Conservation (phyloP, 345 rosid species). For the Syzygium jambos region DNA sequence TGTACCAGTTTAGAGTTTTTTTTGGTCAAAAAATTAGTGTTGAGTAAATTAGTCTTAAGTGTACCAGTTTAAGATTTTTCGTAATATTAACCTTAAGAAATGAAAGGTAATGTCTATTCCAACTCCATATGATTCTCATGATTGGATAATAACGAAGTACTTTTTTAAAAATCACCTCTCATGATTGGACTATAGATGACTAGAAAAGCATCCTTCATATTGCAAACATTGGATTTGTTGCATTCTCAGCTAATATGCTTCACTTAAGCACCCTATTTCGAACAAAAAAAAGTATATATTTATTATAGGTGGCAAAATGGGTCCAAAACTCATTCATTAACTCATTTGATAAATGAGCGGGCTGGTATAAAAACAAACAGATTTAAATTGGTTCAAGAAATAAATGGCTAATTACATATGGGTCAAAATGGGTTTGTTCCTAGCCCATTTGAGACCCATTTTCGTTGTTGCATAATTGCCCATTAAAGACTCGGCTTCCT, state of each 20-base stretch:
- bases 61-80: background rate
- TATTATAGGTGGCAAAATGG: background rate
- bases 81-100: background rate
- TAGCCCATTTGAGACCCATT: background rate
- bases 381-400: background rate
- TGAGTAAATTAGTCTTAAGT: background rate
- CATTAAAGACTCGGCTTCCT: constrained; percentile 27
- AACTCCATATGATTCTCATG: no score
- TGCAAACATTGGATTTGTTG: background rate
- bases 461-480: background rate
- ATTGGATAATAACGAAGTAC: no score
- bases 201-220: background rate
- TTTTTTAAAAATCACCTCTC: background rate
- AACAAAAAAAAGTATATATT: background rate
- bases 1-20: no score
- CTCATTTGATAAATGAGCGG: background rate
- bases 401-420: background rate
- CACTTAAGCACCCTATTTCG: background rate
- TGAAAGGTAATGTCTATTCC: no score
- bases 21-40: no score
- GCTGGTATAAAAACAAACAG: background rate
- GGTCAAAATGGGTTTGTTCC: background rate
- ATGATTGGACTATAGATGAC: background rate
- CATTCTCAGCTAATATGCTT: background rate
- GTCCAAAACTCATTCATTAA: background rate